Percentiles rank a stretch among this genome's conserved stretches.
phyloP scores from a whole-genome alignment of 2,329 filamentous ascomycete genomes.

The Cladosporium sp. region DNA sequence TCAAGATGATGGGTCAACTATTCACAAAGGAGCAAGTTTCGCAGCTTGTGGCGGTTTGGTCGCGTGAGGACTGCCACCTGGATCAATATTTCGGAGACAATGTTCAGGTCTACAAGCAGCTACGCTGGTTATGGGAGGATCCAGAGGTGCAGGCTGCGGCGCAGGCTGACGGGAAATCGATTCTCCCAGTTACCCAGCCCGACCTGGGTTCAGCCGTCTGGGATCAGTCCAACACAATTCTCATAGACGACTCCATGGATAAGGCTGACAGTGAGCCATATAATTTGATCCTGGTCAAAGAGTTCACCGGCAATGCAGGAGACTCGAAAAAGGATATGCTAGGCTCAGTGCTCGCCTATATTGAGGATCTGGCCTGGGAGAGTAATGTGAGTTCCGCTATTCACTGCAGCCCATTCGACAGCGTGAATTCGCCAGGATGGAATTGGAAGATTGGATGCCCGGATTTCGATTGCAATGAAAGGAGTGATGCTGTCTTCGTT shows the following conservation, averaged over 20 bases:
- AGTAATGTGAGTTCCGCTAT: conserved; percentile 49
- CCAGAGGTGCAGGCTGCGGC: background rate
- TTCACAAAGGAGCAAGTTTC: background rate
- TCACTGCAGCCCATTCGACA: background rate
- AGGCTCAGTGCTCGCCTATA: conserved; percentile 47
- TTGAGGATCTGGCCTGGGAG: conserved; percentile 49
- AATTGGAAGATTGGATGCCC: background rate
- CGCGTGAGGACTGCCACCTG: background rate
- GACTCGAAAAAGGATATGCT: conserved; percentile 34
- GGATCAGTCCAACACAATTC: background rate
- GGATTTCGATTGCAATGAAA: background rate
- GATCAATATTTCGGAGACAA: background rate
- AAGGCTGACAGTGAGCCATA: background rate
- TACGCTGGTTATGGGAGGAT: background rate
- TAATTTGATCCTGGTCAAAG: background rate
- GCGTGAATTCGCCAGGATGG: background rate
- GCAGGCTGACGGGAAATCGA: background rate
- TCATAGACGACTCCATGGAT: background rate
- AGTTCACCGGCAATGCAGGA: background rate
- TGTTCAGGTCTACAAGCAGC: background rate
- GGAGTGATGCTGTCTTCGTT: background rate
- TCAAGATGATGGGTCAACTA: background rate
- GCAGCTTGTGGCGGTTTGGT: background rate
- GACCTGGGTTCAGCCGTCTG: background rate
- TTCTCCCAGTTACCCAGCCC: background rate